Conservation (phyloP, 1,139 yeast species). For the Pichia sp. region DNA sequence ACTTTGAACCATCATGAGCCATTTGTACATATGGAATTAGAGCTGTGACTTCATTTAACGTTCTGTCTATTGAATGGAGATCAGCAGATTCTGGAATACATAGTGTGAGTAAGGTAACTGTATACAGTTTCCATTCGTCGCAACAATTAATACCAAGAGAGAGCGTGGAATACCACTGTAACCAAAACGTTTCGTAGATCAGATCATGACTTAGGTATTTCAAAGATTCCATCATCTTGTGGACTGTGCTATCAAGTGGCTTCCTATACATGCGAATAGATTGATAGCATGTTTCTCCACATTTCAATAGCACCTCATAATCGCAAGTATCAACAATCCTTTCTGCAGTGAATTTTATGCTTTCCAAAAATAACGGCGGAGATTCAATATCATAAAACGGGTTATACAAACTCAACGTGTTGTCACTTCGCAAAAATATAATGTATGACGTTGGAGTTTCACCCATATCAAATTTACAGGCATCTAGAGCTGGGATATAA, state of each 20-base stretch:
- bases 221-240: slow-evolving; percentile 41
- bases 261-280: slow-evolving; percentile 35
- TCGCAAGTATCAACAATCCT: slow-evolving; percentile 17
- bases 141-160: slow-evolving; percentile 33
- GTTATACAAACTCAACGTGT: slow-evolving; percentile 42
- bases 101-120: slow-evolving; percentile 43
- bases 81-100: slow-evolving; percentile 36
- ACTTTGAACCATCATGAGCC: slow-evolving; percentile 22
- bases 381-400: slow-evolving; percentile 59
- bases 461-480: slow-evolving; percentile 34
- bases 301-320: slow-evolving; percentile 18
- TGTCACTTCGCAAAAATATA: slow-evolving; percentile 29
- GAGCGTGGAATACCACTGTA: slow-evolving; percentile 57
- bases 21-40: slow-evolving; percentile 35
- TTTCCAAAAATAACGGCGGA: slow-evolving; percentile 30
- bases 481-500: slow-evolving; percentile 36
- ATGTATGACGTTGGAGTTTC: slow-evolving; percentile 33
- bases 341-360: slow-evolving; percentile 7
- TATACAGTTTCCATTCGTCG: slow-evolving; percentile 60
- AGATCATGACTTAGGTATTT: slow-evolving; percentile 51
- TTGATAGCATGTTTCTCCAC: slow-evolving; percentile 27
- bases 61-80: slow-evolving; percentile 17
- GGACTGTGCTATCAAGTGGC: slow-evolving; percentile 42
- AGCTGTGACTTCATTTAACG: slow-evolving; percentile 34
- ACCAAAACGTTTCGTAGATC: slow-evolving; percentile 50